Evolutionary conservation across 306 rosid genomes (phyloP).

Genomic region (Cucurbita argyrosperma): DNA sequence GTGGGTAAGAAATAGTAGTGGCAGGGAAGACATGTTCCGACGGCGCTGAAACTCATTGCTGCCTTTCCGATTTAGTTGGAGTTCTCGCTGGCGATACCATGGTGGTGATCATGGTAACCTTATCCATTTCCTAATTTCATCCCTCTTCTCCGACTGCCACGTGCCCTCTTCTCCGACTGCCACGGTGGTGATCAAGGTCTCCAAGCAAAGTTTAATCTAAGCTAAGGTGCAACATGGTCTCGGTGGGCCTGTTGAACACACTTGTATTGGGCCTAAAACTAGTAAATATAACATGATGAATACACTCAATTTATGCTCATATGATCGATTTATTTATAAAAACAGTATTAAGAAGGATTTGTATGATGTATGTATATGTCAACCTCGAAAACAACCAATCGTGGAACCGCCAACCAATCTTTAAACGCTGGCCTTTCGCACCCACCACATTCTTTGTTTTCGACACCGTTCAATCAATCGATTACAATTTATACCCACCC

Average conservation of each 20-base stretch:
- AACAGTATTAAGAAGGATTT: not conserved
- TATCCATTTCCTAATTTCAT: not conserved
- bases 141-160: not conserved
- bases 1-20: not conserved
- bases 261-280: too few relatives aligned
- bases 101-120: not conserved
- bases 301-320: too few relatives aligned
- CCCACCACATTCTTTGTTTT: not conserved
- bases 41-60: not conserved
- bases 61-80: not conserved
- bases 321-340: too few relatives aligned
- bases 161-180: not conserved
- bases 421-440: not conserved
- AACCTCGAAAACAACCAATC: not conserved
- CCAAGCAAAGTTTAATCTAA: too few relatives aligned
- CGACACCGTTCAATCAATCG: not conserved
- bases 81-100: not conserved
- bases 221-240: too few relatives aligned
- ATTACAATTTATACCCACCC: too few relatives aligned
- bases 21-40: not conserved
- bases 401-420: not conserved
- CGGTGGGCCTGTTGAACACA: too few relatives aligned
- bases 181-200: too few relatives aligned
- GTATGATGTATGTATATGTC: not conserved
- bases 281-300: too few relatives aligned